phyloP scores from a whole-genome alignment of 768 basidiomycete species.

The Pleurotus salmoneostramineus region DNA sequence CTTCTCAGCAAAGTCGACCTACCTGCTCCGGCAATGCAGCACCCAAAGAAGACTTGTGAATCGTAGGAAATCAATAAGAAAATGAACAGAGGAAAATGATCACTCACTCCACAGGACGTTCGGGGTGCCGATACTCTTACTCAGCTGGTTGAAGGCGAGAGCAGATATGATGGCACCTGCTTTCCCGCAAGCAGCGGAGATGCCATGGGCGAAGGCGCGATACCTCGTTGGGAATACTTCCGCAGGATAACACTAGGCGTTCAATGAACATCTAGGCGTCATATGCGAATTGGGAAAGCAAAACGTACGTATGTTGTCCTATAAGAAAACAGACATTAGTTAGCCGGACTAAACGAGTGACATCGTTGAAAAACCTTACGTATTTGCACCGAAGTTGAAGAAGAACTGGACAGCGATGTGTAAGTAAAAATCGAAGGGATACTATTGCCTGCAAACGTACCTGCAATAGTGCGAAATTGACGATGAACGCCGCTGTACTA shows the following conservation, averaged over 20 bases:
- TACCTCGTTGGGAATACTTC: conserved; percentile 80
- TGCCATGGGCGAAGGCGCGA: conserved; percentile 70
- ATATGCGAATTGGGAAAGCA: neutral
- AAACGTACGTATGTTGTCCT: conserved; percentile 50
- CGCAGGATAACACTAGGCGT: conserved; percentile 58
- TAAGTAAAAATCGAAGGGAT: neutral
- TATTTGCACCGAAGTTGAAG: conserved; percentile 80
- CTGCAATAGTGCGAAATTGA: conserved; percentile 69
- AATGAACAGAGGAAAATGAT: neutral
- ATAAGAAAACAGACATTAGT: neutral
- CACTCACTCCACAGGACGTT: conserved; percentile 68
- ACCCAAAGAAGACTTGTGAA: conserved; percentile 58
- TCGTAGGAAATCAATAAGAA: neutral
- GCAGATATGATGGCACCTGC: conserved; percentile 74
- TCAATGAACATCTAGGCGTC: neutral
- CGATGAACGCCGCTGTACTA: conserved; percentile 58
- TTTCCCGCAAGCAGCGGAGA: conserved; percentile 73
- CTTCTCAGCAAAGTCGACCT: neutral
- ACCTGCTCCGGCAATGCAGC: conserved; percentile 53
- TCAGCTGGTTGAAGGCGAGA: conserved; percentile 66
- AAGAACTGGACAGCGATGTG: conserved; percentile 45
- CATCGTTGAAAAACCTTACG: conserved; percentile 30
- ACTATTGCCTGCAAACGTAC: conserved; percentile 17
- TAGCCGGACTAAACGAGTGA: neutral
- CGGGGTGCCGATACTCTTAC: conserved; percentile 57